Conservation (phyloP, 495 filamentous ascomycete genomes). For the Bombardia bombarda region DNA sequence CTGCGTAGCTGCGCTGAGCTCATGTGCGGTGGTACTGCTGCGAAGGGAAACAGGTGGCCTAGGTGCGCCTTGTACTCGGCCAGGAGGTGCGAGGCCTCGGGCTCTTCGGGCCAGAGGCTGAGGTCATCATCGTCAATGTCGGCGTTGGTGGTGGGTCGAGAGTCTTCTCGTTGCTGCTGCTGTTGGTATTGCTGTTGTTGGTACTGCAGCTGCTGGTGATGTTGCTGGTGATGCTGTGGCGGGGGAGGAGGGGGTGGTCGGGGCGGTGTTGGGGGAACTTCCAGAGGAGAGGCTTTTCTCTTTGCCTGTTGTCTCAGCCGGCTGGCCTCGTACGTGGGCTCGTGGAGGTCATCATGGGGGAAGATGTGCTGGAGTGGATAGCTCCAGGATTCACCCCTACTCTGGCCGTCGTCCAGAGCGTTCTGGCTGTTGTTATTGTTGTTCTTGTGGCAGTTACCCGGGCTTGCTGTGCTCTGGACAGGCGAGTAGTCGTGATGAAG, state of each 20-base stretch:
- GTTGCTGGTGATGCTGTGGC: too few species aligned
- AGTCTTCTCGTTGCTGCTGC: too few species aligned
- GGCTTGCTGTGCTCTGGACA: neutral
- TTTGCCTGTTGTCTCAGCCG: too few species aligned
- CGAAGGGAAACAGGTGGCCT: constrained; percentile 20
- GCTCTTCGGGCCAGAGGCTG: constrained; percentile 15
- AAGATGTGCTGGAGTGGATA: constrained; percentile 8
- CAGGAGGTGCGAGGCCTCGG: constrained; percentile 19
- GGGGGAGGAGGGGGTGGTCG: neutral
- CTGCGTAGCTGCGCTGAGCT: constrained; percentile 13
- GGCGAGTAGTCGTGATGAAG: neutral
- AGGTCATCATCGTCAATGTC: neutral
- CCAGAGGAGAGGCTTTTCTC: too few species aligned
- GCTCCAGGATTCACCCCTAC: neutral
- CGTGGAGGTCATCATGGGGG: neutral
- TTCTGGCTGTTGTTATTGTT: neutral
- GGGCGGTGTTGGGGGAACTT: neutral
- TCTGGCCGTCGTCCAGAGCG: neutral
- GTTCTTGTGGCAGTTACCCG: neutral
- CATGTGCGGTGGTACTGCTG: constrained; percentile 14
- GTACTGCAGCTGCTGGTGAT: too few species aligned
- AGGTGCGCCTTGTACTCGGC: constrained; percentile 6
- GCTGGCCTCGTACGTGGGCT: neutral
- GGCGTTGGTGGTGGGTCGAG: neutral
- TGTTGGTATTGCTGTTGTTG: too few species aligned